A percentile compares a stretch with the other conserved stretches of the same genome.
These are phyloP conservation scores for Podaxis rugospora DNA, from an alignment of 768 basidiomycete species.

Conservation along the genomic window DNA sequence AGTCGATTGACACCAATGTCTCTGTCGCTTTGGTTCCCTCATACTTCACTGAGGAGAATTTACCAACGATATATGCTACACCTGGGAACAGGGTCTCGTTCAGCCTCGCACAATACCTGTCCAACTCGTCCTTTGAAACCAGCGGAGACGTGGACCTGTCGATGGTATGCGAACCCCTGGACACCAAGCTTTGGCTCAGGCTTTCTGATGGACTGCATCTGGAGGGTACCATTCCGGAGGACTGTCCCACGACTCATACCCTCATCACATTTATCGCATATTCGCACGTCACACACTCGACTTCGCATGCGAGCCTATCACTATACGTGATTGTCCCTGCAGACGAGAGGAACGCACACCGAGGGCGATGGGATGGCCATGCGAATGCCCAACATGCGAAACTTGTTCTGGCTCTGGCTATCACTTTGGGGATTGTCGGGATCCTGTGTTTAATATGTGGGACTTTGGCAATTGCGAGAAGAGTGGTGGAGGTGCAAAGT, in stretches of 20 bases:
- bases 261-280: constrained; percentile 64
- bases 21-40: constrained; percentile 66
- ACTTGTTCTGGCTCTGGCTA: constrained; percentile 53
- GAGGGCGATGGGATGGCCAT: constrained; percentile 27
- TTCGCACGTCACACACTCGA: constrained; percentile 61
- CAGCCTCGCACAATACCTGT: constrained; percentile 51
- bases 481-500: constrained; percentile 55
- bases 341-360: constrained; percentile 31
- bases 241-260: constrained; percentile 37
- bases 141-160: constrained; percentile 45
- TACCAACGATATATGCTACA: constrained; percentile 53
- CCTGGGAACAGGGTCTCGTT: constrained; percentile 51
- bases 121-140: constrained; percentile 35
- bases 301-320: constrained; percentile 58
- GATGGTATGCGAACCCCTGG: constrained; percentile 49
- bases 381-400: constrained; percentile 39
- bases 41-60: constrained; percentile 55
- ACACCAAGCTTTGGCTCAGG: not conserved
- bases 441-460: constrained; percentile 51
- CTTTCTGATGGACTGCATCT: constrained; percentile 31
- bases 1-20: constrained; percentile 60
- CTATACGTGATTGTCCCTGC: constrained; percentile 39
- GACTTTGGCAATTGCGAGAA: constrained; percentile 50
- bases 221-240: constrained; percentile 50
- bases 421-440: constrained; percentile 61